Evolutionary conservation across 83 land plant genomes (phyloP), one percentile per base, ranked within the genome.

Genomic region (Picea abies): DNA sequence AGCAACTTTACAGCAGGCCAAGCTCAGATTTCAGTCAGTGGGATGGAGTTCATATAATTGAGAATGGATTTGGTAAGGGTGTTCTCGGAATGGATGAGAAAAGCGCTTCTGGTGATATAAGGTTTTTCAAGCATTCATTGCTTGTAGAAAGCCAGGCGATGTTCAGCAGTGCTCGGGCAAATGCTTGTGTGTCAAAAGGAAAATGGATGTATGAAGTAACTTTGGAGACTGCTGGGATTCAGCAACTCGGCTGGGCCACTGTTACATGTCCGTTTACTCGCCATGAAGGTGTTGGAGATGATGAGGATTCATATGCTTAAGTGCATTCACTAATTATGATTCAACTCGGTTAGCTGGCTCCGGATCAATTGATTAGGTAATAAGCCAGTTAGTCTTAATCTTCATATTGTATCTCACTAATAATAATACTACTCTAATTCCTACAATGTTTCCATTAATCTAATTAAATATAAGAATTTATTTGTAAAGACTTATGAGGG

Each of bases 141-240:
- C 84, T 89, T 15, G 29, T 97, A 15, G 96, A 97, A 82, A 97
- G 99, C 83, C 85, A 91, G 85, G 90, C 95, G 63, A 79, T 90
- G 76, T 97, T 97, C 73, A 95, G 96, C 80, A 97, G 99, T 81
- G 96, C 90, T 10, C 91, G 99, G 37, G 92, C 96, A 4, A 97
- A 95, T 86, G 87, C 92, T 5, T 91, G 88, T 83, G 91, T 97
- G 44, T 95, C 92, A 92, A 90, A 83, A 73, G 99, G 99, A 65
- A 94, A 92, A 78, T 95, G 99, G 99, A 97, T 97, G 99, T 97
- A 92, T 83, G 99, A 97, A 85, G 98, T 91, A 25, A 93, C 89
- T n/a, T 79, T 97, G 41, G 98, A 93, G 84, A 97, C 99, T 71
- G 90, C 93, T 12, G 99, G 98, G 16, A 87, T 97, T 67, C 99